Conservation (phyloP, 2,329 filamentous ascomycete species). For the Fusarium vanettenii region DNA sequence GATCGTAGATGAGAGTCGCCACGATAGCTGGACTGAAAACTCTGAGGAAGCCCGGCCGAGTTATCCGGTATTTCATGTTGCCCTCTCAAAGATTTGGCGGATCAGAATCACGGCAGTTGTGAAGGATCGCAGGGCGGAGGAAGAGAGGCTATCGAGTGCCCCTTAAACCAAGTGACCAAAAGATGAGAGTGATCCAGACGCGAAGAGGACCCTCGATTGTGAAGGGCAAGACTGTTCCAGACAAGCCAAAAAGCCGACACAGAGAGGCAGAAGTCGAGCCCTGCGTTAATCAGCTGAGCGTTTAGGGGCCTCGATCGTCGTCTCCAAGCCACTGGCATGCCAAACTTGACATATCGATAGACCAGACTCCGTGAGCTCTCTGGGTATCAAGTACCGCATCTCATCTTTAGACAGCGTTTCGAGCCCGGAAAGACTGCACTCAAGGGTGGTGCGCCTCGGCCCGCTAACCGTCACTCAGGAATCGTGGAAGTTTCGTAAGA, state of each 20-base stretch:
- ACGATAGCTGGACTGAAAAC: not conserved
- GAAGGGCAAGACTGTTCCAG: not conserved
- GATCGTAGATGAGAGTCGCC: not conserved
- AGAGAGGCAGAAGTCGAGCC: not conserved
- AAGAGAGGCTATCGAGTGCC: not conserved
- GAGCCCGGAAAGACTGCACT: not conserved
- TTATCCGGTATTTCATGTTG: not conserved
- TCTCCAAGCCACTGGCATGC: not conserved
- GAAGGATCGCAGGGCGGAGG: not conserved
- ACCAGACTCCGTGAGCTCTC: not conserved
- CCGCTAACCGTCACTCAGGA: not conserved
- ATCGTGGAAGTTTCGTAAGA: not conserved
- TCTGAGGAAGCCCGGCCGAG: not conserved
- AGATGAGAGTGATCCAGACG: not conserved
- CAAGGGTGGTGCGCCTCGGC: not conserved
- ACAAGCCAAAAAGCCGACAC: not conserved
- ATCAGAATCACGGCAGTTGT: not conserved
- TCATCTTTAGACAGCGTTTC: not conserved
- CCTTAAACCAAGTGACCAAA: not conserved
- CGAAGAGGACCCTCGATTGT: conserved; percentile 3
- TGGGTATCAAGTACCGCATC: not conserved
- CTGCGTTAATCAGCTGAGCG: not conserved
- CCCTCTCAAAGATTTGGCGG: not conserved
- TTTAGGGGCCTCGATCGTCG: not conserved
- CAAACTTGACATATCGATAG: not conserved